Evolutionary conservation across 2,329 filamentous ascomycete genomes (phyloP), one percentile per base, ranked within the genome.

Genomic region (Boeremia lycopersici): DNA sequence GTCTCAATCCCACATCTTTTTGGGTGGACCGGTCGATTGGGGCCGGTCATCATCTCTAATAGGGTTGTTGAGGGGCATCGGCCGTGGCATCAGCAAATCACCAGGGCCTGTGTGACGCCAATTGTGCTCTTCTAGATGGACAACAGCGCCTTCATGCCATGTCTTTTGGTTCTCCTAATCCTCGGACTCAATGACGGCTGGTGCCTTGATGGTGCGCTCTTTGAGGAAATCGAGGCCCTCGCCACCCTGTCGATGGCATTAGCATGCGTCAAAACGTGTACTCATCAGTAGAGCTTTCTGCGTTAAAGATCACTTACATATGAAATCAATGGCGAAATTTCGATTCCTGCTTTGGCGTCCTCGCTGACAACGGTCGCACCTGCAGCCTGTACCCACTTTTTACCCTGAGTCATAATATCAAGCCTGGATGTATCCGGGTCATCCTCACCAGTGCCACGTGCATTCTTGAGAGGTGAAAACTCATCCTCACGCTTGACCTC

Each of bases 401-500:
- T 86, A 39, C 95, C 95, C 78, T 98, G 95, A 40, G 82, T 80
- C 86, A 96, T 89, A 73, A 98, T 96, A 74, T 98, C 91, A 62
- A 81, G 82, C 78, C 88, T 91, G 82, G 92, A 96, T 45, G 95
- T 99, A 65, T 96, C 92, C 10, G 91, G 90, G 75, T 97, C 91
- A 72, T 99, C 95, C 78, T 96, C 90, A 29, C 90, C 91, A 35
- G 90, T 92, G 49, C 92, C 74, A 60, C 82, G 84, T 10, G 86
- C 86, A 72, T 99, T 99, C 87, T 99, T 99, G 64, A 99, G 81
- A 4, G 95, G 95, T 26, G 92, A 97, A 81, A 99, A 99, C 79
- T 99, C 95, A 66, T 99, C 95, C 80, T 97, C 93, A 58, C 95
- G 91, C 76, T 88, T 91, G 47, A 99, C 95, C 79, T 99, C 95